phyloP scores from a whole-genome alignment of 768 basidiomycete species.

The Agaricus subrufescens region DNA sequence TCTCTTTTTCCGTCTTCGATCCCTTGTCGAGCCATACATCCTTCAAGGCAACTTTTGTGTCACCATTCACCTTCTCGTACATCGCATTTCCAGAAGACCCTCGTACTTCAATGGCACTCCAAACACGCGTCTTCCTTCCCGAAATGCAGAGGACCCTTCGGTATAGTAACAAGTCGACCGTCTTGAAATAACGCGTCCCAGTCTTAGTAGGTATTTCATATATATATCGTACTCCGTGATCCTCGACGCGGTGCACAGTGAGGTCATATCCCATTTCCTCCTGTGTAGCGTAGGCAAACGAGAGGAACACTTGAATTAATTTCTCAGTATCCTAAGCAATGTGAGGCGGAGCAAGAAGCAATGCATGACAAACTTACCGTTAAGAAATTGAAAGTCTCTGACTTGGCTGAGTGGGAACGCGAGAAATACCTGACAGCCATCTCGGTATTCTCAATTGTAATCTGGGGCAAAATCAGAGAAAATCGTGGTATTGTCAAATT shows the following conservation, averaged over 20 bases:
- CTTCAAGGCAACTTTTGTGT: conserved; percentile 10
- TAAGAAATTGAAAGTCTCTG: conserved; percentile 6
- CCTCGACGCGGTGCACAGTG: not conserved
- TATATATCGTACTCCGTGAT: not conserved
- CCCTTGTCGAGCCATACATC: conserved; percentile 16
- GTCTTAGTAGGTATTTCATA: not conserved
- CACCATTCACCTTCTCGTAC: not conserved
- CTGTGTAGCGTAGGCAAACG: conserved; percentile 1
- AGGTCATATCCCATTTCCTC: conserved; percentile 9
- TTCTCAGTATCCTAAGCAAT: not conserved
- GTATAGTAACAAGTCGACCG: not conserved
- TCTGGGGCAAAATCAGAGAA: not conserved
- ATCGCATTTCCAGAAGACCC: not conserved
- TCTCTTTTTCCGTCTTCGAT: conserved; percentile 12
- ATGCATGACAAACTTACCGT: not conserved
- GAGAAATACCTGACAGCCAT: not conserved
- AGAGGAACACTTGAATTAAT: conserved; percentile 3
- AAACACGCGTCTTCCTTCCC: conserved; percentile 5
- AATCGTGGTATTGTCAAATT: not conserved
- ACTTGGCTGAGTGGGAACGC: not conserved
- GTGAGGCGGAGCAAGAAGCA: not conserved
- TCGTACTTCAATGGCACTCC: conserved; percentile 3
- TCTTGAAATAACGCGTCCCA: not conserved
- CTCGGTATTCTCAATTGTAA: conserved; percentile 10
- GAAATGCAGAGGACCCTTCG: not conserved